Percentiles rank a stretch among this genome's conserved stretches.
Evolutionary conservation across 495 filamentous ascomycete genomes (phyloP).

Genomic region (Hypoxylon subgilvum): DNA sequence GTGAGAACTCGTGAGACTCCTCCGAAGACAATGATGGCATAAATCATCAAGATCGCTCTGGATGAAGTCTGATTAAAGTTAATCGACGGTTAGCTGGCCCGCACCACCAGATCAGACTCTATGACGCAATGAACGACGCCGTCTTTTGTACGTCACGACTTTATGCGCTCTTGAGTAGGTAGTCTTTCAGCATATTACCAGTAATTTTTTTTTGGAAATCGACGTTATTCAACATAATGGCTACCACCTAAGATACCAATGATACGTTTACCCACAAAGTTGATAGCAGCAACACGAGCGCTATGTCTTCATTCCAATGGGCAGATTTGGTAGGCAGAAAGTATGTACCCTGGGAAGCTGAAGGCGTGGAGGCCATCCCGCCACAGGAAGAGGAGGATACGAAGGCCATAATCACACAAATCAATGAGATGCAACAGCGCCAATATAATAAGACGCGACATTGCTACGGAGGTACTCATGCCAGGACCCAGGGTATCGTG

Average conservation of each 20-base stretch:
- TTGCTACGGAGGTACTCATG: conserved; percentile 49
- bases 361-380: conserved; percentile 52
- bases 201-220: no score
- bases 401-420: conserved; percentile 52
- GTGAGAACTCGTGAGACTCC: no score
- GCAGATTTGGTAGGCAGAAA: conserved; percentile 29
- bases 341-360: conserved; percentile 51
- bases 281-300: background rate
- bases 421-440: conserved; percentile 55
- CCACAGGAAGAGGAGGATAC: conserved; percentile 53
- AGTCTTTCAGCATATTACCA: no score
- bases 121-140: conserved; percentile 10
- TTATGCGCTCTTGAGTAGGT: background rate
- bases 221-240: no score
- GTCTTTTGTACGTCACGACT: conserved; percentile 12
- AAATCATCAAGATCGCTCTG: background rate
- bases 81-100: background rate
- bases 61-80: background rate
- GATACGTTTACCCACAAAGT: no score
- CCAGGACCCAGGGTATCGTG: conserved; percentile 54
- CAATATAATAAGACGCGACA: conserved; percentile 55
- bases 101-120: background rate
- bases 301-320: conserved; percentile 9
- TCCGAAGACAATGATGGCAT: conserved; percentile 2
- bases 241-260: no score